phyloP scores from a whole-genome alignment of 2,329 filamentous ascomycete species.

The Arachnopeziza araneosa region DNA sequence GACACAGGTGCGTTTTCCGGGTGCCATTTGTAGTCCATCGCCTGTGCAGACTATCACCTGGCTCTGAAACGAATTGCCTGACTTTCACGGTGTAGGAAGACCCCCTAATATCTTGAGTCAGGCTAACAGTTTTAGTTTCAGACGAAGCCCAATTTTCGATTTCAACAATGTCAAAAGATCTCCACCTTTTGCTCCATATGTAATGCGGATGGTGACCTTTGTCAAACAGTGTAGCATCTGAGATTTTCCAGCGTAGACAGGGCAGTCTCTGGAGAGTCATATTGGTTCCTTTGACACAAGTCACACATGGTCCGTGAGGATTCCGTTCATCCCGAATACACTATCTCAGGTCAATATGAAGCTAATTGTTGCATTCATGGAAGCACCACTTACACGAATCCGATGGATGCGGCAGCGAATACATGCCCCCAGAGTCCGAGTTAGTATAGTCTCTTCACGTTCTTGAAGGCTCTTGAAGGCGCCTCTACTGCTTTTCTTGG shows the following conservation, averaged over 20 bases:
- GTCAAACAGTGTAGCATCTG: conserved; percentile 52
- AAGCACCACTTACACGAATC: conserved; percentile 45
- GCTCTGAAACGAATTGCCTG: conserved; percentile 47
- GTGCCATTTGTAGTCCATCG: conserved; percentile 46
- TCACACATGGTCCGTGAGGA: conserved; percentile 44
- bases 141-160: conserved; percentile 50
- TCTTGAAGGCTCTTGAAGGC: too few relatives aligned
- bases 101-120: conserved; percentile 51
- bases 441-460: conserved; percentile 43
- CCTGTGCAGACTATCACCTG: conserved; percentile 49
- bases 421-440: conserved; percentile 52
- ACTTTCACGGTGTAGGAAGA: conserved; percentile 45
- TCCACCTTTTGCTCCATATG: conserved; percentile 56
- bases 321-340: conserved; percentile 47
- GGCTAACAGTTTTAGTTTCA: conserved; percentile 43
- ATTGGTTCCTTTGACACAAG: conserved; percentile 39
- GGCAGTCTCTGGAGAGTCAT: conserved; percentile 46
- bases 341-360: conserved; percentile 30
- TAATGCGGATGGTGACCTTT: conserved; percentile 48
- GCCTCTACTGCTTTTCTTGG: too few relatives aligned
- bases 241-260: conserved; percentile 55
- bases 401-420: conserved; percentile 57
- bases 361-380: background rate
- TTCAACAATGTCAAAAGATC: conserved; percentile 48
- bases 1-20: conserved; percentile 44